Percentiles rank a stretch among this genome's conserved stretches.
These are phyloP conservation scores for Flaveria floridana DNA, from an alignment of 140 eudicot species.

Conservation along the genomic window DNA sequence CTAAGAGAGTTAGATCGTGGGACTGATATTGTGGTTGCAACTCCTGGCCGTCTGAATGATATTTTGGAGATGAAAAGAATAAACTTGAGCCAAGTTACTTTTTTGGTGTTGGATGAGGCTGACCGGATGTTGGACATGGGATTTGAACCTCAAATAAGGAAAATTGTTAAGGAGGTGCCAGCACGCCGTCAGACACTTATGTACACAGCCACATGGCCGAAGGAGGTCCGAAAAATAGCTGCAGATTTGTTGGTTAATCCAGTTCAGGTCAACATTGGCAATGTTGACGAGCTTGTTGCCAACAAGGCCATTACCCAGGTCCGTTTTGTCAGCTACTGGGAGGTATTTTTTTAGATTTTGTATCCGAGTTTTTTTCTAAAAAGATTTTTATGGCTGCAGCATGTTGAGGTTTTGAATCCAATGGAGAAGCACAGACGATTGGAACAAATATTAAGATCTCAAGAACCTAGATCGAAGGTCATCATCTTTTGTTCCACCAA, in stretches of 20 bases:
- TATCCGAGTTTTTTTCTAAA: background rate
- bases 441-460: slow-evolving; percentile 83
- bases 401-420: slow-evolving; percentile 63
- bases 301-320: slow-evolving; percentile 98
- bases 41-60: slow-evolving; percentile 98
- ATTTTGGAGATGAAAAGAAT: slow-evolving; percentile 83
- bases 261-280: slow-evolving; percentile 91
- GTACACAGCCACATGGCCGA: slow-evolving; percentile 99
- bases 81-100: slow-evolving; percentile 80
- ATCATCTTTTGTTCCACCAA: slow-evolving; percentile 90
- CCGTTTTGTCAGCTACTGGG: background rate
- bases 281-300: slow-evolving; percentile 90
- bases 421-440: slow-evolving; percentile 81
- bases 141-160: slow-evolving; percentile 95
- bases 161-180: slow-evolving; percentile 91
- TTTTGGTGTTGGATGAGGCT: slow-evolving; percentile 94
- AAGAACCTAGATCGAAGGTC: slow-evolving; percentile 84
- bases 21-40: slow-evolving; percentile 88
- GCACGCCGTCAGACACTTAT: slow-evolving; percentile 88
- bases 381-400: slow-evolving; percentile 39
- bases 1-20: slow-evolving; percentile 76
- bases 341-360: background rate
- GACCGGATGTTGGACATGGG: slow-evolving; percentile 99
- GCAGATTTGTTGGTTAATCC: slow-evolving; percentile 80
- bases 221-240: slow-evolving; percentile 93